phyloP scores from a whole-genome alignment of 768 basidiomycete genomes.

The Hydnomerulius pinastri region DNA sequence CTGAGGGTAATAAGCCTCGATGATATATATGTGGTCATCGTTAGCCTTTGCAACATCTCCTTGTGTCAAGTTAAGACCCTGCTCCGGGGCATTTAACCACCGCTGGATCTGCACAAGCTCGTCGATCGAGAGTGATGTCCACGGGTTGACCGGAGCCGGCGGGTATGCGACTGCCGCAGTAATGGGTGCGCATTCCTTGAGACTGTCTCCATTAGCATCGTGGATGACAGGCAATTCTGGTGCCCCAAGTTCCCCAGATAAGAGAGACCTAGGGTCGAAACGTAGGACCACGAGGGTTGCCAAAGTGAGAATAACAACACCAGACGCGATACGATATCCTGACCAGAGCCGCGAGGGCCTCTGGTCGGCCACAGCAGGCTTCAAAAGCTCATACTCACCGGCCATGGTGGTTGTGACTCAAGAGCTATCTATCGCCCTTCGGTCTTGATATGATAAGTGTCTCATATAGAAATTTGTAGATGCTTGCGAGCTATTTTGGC shows the following conservation, averaged over 20 bases:
- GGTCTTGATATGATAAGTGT: too few relatives aligned
- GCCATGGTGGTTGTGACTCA: conserved; percentile 15
- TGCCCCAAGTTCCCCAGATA: not conserved
- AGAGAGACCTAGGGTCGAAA: not conserved
- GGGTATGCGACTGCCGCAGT: conserved; percentile 36
- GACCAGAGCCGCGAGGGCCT: conserved; percentile 3
- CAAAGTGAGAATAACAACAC: conserved; percentile 13
- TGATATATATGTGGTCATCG: conserved; percentile 52
- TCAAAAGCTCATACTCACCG: conserved; percentile 19
- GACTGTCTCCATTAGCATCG: conserved; percentile 6
- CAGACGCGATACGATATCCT: conserved; percentile 14
- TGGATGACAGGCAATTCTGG: not conserved
- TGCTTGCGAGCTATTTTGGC: too few relatives aligned
- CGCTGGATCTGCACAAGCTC: conserved; percentile 45
- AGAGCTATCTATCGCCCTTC: not conserved
- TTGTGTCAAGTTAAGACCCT: conserved; percentile 50
- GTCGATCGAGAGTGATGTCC: conserved; percentile 48
- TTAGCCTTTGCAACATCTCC: conserved; percentile 32
- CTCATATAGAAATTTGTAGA: too few relatives aligned
- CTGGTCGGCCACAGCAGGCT: conserved; percentile 2
- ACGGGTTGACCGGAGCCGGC: conserved; percentile 49
- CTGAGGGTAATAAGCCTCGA: conserved; percentile 51
- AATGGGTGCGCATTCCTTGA: conserved; percentile 37
- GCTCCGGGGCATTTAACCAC: conserved; percentile 48
- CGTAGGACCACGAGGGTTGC: conserved; percentile 13